Percentiles rank a stretch among this genome's conserved stretches.
phyloP scores from a whole-genome alignment of 176 grass and related monocot species.

The Oryza brachyantha region DNA sequence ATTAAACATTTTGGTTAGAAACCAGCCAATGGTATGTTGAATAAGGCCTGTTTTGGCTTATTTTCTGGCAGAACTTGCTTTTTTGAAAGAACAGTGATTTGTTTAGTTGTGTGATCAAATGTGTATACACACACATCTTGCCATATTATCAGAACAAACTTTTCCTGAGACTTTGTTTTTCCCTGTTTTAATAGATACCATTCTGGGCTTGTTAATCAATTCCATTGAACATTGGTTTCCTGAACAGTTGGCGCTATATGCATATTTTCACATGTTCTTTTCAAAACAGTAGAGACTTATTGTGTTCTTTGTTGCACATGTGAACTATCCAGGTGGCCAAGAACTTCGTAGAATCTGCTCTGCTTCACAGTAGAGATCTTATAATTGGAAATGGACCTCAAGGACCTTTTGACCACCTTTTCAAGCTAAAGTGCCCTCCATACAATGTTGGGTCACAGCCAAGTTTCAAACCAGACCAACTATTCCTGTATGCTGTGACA shows the following conservation, averaged over 20 bases:
- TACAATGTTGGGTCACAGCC: slow-evolving; percentile 32
- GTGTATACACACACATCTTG: not conserved
- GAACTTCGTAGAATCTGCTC: slow-evolving; percentile 72
- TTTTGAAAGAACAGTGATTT: not conserved
- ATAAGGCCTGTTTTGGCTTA: not conserved
- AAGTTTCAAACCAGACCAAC: slow-evolving; percentile 53
- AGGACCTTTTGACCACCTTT: slow-evolving; percentile 91
- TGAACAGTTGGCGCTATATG: not conserved
- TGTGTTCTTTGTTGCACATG: not conserved
- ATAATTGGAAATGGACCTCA: slow-evolving; percentile 77
- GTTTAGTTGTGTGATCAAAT: not conserved
- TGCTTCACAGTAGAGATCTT: slow-evolving; percentile 79
- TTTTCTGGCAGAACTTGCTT: not conserved
- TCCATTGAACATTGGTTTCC: not conserved
- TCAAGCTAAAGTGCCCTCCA: slow-evolving; percentile 49
- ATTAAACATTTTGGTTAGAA: not conserved
- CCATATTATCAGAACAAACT: not conserved
- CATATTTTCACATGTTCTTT: not conserved
- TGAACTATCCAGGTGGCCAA: slow-evolving; percentile 69
- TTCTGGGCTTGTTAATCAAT: not conserved
- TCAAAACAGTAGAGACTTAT: not conserved
- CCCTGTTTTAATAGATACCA: not conserved
- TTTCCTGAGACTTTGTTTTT: not conserved
- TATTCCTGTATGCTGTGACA: slow-evolving; percentile 92
- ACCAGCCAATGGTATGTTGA: not conserved